Conservation (phyloP, 2,329 filamentous ascomycete species). For the Colletotrichum coccodes region DNA sequence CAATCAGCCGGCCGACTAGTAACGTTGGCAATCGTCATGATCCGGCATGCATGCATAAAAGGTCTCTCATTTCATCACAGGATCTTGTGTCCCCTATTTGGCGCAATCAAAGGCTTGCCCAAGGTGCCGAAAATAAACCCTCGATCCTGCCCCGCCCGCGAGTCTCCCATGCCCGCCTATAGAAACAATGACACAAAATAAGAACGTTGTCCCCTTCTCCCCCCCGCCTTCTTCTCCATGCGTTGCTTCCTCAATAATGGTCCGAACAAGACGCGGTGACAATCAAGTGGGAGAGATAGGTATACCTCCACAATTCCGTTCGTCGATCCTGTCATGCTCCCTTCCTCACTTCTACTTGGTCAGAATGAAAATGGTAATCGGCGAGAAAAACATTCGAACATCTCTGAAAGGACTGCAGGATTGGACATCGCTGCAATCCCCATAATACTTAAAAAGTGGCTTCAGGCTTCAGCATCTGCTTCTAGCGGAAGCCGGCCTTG, state of each 20-base stretch:
- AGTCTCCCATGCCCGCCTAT: conserved; percentile 1
- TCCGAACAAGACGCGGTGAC: background rate
- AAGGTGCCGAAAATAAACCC: conserved; percentile 6
- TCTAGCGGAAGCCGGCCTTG: conserved; percentile 62
- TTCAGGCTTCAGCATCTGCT: background rate
- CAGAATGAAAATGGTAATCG: background rate
- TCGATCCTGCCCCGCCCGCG: background rate
- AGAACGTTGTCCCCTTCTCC: background rate
- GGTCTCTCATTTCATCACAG: conserved; percentile 26
- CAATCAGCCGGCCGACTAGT: background rate
- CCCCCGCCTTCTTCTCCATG: background rate
- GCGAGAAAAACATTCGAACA: background rate
- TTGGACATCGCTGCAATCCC: background rate
- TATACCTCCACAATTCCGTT: too few species aligned
- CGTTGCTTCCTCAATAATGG: background rate
- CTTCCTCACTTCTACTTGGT: background rate
- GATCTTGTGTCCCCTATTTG: conserved; percentile 23
- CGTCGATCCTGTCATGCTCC: background rate
- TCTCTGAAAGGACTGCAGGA: background rate
- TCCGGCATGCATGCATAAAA: background rate
- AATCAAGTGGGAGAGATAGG: too few species aligned
- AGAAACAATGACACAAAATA: background rate
- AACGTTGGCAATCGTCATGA: background rate
- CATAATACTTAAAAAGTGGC: background rate
- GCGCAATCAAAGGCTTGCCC: conserved; percentile 12